Base-by-base conservation (phyloP, 2,329 filamentous ascomycete species). In the Polytolypa hystricis region DNA sequence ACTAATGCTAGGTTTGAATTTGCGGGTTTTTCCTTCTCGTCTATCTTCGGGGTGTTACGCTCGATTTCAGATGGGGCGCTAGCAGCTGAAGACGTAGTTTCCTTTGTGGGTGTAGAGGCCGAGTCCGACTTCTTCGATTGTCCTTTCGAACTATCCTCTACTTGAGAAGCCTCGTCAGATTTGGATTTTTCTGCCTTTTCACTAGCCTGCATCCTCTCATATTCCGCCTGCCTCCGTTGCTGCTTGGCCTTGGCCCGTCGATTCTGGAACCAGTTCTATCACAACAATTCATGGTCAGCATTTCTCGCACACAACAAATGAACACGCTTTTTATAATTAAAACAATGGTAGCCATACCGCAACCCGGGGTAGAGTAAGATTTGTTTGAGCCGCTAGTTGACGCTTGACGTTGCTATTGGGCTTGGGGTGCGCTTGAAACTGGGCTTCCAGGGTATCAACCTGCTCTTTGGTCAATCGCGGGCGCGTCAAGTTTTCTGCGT, bases 211-310 rank as follows among this genome's bases (percentile, higher is more conserved):
- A 62, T 60, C 39, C 56, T 58, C 47, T 67, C 64, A 38, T 62
- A 67, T 47, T 68, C 65, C 47, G 65, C 63, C 44, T 67, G 64
- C 38, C 63, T 56, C 43, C 60, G 67, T 47, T 69, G 65, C 44
- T 69, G 65, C 47, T 69, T 69, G 33, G 66, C 66, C 46, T 70
- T 69, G 38, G 66, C 66, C 31, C 66, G 61, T 41, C 66, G 60
- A 44, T 69, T 70, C 44, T 70, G 66, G 47, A 69, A 70, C 66
- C 66, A 70, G 42, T 70, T 69, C 66, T 69, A 40, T 36, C 10
- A 11, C 10, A 5, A 3, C 3, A 7, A 25, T 17, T 15, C 20
- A 29, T 23, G 9, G 25, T 16, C 31, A 39, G 31, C 19, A 30
- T 21, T 14, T 21, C n/a, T n/a, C n/a, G n/a, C n/a, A n/a, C 15